Base-by-base conservation (phyloP, 1,139 yeast species). In the Lodderomyces parapsilosis region DNA sequence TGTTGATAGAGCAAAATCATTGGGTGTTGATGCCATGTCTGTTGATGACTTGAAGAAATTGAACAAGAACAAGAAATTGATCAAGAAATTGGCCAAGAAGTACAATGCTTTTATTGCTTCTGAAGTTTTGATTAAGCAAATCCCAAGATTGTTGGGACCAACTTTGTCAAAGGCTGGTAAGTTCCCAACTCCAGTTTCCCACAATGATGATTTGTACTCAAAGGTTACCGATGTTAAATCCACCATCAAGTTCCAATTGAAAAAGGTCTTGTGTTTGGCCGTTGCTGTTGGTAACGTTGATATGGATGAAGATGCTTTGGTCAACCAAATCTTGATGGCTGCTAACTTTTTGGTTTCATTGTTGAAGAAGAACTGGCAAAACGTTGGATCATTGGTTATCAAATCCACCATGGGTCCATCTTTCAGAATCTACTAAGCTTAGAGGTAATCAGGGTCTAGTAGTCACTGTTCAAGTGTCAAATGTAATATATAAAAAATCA, bases 301-400 rank as follows among this genome's bases (percentile, higher is more conserved):
- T 76, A 93, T 94, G 99, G 95, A 88, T 69, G 95, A 90, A 80
- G 97, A 90, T 65, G 81, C 82, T 65, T 81, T 94, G 72, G 96
- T 88, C 65, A 87, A 93, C 85, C 99, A 94, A 79, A 89, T 94
- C 81, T 83, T 94, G 90, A 84, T 94, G 93, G 83, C 99, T 65
- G 83, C 96, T 65, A 94, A 94, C 96, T 94, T 94, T 84, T 88
- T 94, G 77, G 99, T 94, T 62, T 94, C 99, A 63, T 81, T 94
- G 77, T 86, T 94, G 77, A 94, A 94, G 96, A 94, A 94, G 94
- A 91, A 93, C 96, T 93, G 99, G 99, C 99, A 94, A 85, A 94
- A 94, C 80, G 97, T 94, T 72, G 98, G 99, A 68, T 93, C 99
- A 68, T 81, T 94, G 78, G 97, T 91, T 73, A 86, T 94, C 81